Evolutionary conservation across 768 basidiomycete species (phyloP).

Genomic region (Roridomyces roridus): DNA sequence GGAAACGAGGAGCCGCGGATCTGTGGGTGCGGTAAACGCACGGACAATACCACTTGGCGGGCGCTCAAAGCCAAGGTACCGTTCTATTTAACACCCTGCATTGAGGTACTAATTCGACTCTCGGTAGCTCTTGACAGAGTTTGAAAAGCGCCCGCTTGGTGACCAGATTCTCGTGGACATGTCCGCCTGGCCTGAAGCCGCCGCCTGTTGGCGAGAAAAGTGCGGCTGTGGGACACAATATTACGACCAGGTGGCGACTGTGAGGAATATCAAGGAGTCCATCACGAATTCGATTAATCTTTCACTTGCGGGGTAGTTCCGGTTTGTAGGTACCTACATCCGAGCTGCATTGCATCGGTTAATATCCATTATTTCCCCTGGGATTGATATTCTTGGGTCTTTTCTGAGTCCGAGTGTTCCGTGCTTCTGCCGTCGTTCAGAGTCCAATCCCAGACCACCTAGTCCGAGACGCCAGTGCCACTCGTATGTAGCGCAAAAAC

Average conservation of each 20-base stretch:
- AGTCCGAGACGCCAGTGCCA: too few relatives aligned
- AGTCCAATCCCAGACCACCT: too few relatives aligned
- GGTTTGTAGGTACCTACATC: too few relatives aligned
- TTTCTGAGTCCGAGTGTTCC: too few relatives aligned
- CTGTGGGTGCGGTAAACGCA: constrained; percentile 41
- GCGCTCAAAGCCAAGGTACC: constrained; percentile 45
- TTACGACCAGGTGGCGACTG: constrained; percentile 42
- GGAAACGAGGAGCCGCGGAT: constrained; percentile 39
- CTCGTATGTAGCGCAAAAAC: too few relatives aligned
- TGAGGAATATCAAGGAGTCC: constrained; percentile 38
- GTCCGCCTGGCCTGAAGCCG: constrained; percentile 50
- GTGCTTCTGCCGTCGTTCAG: too few relatives aligned
- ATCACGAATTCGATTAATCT: constrained; percentile 18
- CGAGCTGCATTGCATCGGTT: too few relatives aligned
- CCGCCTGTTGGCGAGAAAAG: constrained; percentile 46
- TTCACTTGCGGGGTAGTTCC: too few relatives aligned
- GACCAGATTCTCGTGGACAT: constrained; percentile 46
- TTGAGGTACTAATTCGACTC: neutral
- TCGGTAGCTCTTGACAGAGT: constrained; percentile 31
- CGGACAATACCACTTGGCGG: constrained; percentile 46
- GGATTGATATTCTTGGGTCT: too few relatives aligned
- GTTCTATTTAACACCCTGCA: constrained; percentile 20
- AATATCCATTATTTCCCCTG: too few relatives aligned
- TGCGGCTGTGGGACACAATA: constrained; percentile 41
- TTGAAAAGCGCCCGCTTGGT: constrained; percentile 46